A percentile compares a stretch with the other conserved stretches of the same genome.
These are phyloP conservation scores for Aphanomyces astaci DNA, from an alignment of 352 stramenopile genomes.

Conservation along the genomic window DNA sequence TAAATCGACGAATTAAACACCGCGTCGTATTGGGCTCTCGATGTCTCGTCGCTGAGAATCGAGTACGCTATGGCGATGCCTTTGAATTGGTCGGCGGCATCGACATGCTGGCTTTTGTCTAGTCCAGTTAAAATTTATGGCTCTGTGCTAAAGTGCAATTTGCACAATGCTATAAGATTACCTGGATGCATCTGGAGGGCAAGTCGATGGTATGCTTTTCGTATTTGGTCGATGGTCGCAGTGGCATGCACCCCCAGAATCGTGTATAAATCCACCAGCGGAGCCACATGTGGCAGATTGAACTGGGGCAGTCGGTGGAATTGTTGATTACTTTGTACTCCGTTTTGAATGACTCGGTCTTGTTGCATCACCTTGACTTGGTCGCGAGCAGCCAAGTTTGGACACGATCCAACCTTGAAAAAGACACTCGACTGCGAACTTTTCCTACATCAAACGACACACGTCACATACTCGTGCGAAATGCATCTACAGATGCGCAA, in stretches of 20 bases:
- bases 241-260: neutral
- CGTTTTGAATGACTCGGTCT: neutral
- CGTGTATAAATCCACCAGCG: constrained; percentile 13
- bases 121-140: too few relatives aligned
- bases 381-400: constrained; percentile 7
- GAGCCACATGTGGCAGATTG: neutral
- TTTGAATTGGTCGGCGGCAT: constrained; percentile 7
- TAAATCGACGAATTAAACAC: constrained; percentile 5
- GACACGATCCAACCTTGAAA: neutral
- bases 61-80: constrained; percentile 12
- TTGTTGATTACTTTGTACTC: too few relatives aligned
- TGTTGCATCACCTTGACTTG: constrained; percentile 1
- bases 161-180: too few relatives aligned
- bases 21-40: constrained; percentile 4
- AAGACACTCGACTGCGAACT: neutral
- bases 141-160: too few relatives aligned
- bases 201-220: constrained; percentile 4
- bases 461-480: neutral
- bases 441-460: neutral
- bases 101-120: constrained; percentile 7
- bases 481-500: too few relatives aligned
- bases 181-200: constrained; percentile 16
- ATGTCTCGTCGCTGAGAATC: neutral
- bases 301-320: neutral
- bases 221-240: neutral